Evolutionary conservation across 257 asterid species (phyloP).

Genomic region (Fraxinus pennsylvanica): DNA sequence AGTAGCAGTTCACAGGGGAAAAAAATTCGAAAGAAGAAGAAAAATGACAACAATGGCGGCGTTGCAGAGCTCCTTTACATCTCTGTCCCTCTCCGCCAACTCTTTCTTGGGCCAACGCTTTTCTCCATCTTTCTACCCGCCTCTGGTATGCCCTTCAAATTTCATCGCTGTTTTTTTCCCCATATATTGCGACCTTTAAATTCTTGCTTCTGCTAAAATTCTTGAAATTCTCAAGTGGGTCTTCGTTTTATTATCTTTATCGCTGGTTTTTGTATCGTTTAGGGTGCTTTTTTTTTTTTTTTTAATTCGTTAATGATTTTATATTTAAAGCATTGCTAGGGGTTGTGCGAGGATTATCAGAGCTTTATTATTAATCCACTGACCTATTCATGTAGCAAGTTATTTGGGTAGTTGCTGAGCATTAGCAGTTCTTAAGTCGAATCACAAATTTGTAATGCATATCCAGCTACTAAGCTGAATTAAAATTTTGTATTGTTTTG

Average conservation of each 20-base stretch:
- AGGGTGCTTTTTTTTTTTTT: not conserved
- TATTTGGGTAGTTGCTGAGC: not conserved
- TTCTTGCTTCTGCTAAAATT: not conserved
- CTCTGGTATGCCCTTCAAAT: conserved; percentile 43
- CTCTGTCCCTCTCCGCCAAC: conserved; percentile 64
- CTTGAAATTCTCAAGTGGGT: conserved; percentile 2
- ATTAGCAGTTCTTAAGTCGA: not conserved
- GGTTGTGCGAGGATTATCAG: not conserved
- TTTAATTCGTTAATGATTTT: not conserved
- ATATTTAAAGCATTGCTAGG: not conserved
- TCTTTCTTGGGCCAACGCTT: conserved; percentile 72
- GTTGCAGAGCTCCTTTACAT: conserved; percentile 67
- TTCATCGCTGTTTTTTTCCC: not conserved
- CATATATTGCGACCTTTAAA: not conserved
- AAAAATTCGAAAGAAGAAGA: not conserved
- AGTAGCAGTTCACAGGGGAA: conserved; percentile 12
- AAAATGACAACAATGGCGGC: conserved; percentile 62
- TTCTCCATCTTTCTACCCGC: conserved; percentile 49
- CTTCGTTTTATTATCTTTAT: not conserved
- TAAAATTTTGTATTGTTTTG: not conserved
- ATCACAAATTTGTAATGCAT: not conserved
- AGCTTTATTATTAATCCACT: not conserved
- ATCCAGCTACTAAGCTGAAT: too few relatives aligned
- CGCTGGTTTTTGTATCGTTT: not conserved
- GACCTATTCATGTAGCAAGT: not conserved